These are phyloP conservation scores for Phytophthora crassamura DNA, from an alignment of 352 stramenopile species.

Conservation along the genomic window DNA sequence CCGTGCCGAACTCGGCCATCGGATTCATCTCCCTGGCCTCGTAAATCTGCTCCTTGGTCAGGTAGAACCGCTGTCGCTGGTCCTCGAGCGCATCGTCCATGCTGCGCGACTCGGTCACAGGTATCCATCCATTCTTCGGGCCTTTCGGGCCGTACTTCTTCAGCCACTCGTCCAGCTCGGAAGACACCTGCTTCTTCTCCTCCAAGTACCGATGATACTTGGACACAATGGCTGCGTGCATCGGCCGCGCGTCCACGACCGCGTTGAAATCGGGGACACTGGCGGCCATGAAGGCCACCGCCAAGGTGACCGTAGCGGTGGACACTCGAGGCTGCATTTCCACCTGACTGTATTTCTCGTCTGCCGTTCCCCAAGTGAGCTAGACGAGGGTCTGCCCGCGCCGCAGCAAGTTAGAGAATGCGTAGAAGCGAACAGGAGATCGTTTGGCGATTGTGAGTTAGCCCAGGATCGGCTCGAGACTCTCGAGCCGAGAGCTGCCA, in stretches of 20 bases:
- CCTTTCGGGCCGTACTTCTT: conserved; percentile 37
- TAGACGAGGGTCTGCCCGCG: conserved; percentile 11
- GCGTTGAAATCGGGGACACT: conserved; percentile 29
- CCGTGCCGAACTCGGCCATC: conserved; percentile 46
- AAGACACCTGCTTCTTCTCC: conserved; percentile 45
- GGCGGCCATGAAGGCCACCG: conserved; percentile 20
- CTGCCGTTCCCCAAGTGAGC: conserved; percentile 6
- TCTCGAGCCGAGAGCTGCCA: conserved; percentile 4
- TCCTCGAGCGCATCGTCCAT: conserved; percentile 46
- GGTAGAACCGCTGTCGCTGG: conserved; percentile 51
- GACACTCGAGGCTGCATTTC: conserved; percentile 39
- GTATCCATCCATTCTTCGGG: conserved; percentile 43
- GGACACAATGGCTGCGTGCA: conserved; percentile 55
- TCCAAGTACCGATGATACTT: conserved; percentile 65
- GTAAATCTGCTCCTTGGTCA: conserved; percentile 50
- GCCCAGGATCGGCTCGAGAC: conserved; percentile 31
- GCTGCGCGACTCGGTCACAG: conserved; percentile 43
- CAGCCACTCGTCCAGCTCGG: conserved; percentile 59
- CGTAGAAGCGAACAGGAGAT: conserved; percentile 37
- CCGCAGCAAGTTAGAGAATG: conserved; percentile 36
- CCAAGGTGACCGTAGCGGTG: conserved; percentile 22
- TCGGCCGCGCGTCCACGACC: conserved; percentile 35
- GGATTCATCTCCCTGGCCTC: conserved; percentile 45
- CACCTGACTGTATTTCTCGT: conserved; percentile 7
- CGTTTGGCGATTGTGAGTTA: conserved; percentile 36